Conservation (phyloP, 164 flowering plant species). For the Echeveria elegans region DNA sequence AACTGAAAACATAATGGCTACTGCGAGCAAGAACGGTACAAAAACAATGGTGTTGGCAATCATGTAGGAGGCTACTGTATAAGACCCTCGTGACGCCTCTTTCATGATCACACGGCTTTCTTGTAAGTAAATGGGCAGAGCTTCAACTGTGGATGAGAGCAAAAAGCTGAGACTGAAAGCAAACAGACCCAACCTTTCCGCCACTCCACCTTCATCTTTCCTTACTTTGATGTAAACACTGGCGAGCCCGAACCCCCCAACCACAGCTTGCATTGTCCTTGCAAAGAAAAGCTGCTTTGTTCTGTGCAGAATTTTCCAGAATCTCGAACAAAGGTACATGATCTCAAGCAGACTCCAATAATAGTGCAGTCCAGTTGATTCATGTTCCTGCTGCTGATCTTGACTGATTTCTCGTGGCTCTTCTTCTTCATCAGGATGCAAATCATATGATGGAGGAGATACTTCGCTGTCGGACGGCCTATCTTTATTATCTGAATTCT, state of each 20-base stretch:
- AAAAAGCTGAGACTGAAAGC: constrained; percentile 92
- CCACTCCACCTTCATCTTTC: constrained; percentile 56
- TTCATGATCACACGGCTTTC: constrained; percentile 77
- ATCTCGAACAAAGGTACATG: constrained; percentile 46
- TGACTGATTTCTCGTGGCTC: constrained; percentile 7
- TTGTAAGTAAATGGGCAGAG: constrained; percentile 91
- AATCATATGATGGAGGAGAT: constrained; percentile 15
- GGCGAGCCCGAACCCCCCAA: constrained; percentile 78
- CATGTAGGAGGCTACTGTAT: constrained; percentile 75
- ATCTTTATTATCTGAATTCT: constrained; percentile 11
- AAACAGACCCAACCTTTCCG: constrained; percentile 74
- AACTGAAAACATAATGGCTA: constrained; percentile 57
- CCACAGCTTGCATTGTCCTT: constrained; percentile 82
- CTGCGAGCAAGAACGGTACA: constrained; percentile 64
- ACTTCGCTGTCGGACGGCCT: constrained; percentile 7
- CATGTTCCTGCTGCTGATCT: background rate
- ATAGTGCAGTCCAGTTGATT: background rate
- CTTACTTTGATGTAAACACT: constrained; percentile 60
- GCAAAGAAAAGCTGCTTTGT: constrained; percentile 83
- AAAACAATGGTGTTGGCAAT: constrained; percentile 77
- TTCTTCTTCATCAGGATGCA: background rate
- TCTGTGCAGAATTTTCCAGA: constrained; percentile 75
- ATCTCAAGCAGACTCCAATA: constrained; percentile 36
- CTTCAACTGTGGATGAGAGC: constrained; percentile 88
- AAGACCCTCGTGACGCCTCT: constrained; percentile 79